These are phyloP conservation scores for Xylaria sp. DNA, from an alignment of 2,329 filamentous ascomycete genomes.

Conservation along the genomic window DNA sequence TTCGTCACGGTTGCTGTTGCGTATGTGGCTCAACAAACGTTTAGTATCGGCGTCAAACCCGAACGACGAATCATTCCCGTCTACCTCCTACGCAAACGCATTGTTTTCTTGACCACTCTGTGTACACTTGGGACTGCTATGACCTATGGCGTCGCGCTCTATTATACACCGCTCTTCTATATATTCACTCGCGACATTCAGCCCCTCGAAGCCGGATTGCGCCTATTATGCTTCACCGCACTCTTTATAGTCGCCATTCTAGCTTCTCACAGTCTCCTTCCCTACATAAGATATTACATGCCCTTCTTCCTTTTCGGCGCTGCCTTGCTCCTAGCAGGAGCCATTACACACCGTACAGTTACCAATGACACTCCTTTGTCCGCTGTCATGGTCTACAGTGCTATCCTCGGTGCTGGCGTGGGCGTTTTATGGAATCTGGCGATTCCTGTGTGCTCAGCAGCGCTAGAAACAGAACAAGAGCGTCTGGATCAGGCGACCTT, in stretches of 20 bases:
- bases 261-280: slow-evolving; percentile 52
- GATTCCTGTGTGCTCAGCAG: slow-evolving; percentile 47
- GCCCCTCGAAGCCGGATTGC: slow-evolving; percentile 54
- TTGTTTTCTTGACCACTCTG: slow-evolving; percentile 57
- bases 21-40: slow-evolving; percentile 59
- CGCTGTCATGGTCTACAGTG: slow-evolving; percentile 49
- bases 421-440: slow-evolving; percentile 50
- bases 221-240: slow-evolving; percentile 52
- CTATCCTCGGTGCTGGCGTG: slow-evolving; percentile 49
- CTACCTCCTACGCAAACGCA: slow-evolving; percentile 54
- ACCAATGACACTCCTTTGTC: slow-evolving; percentile 42
- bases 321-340: slow-evolving; percentile 44
- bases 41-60: slow-evolving; percentile 54
- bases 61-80: slow-evolving; percentile 58
- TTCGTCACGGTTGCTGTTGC: slow-evolving; percentile 55
- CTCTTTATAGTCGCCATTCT: slow-evolving; percentile 39
- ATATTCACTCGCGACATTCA: slow-evolving; percentile 58
- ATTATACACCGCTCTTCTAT: slow-evolving; percentile 65
- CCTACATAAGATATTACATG: slow-evolving; percentile 53
- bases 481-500: slow-evolving; percentile 48
- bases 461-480: slow-evolving; percentile 43
- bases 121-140: slow-evolving; percentile 51
- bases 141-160: slow-evolving; percentile 54
- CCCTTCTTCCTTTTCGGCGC: slow-evolving; percentile 49
- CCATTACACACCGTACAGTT: slow-evolving; percentile 46